Base-by-base conservation (phyloP, 2,329 filamentous ascomycete genomes). In the Remersonia thermophila region DNA sequence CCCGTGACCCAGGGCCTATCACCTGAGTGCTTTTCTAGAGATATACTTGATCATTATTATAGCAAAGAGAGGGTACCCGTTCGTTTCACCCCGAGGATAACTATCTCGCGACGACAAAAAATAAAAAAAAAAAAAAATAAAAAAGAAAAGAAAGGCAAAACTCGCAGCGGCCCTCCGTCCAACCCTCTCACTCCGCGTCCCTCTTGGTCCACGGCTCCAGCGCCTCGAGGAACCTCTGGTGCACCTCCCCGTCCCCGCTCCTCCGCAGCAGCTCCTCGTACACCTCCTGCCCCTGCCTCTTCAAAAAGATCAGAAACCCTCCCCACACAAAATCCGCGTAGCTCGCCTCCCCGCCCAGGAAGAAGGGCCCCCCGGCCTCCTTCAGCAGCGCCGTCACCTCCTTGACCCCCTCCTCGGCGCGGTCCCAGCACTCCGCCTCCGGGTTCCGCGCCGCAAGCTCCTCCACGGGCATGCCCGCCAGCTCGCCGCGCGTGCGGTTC, bases 321-420 rank as follows among this genome's bases (percentile, higher is more conserved):
- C 29, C 48, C 51, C 48, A 53, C 30, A 73, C 59, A 37, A 82
- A 71, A 50, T 77, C 75, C 3, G 66, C 67, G 51, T 71, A 80
- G 27, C 62, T 63, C 3, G 65, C 57, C 40, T 62, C 64, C 32
- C 66, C 55, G 0, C 80, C 80, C 41, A 70, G 33, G 37, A 83
- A 73, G 50, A 72, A 83, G 0, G 72, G 71, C 0, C 80, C 79
- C 0, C 66, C 62, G 12, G 12, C 23, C 55, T 75, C 68, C 46
- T 66, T 66, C 43, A 82, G 48, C 36, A 74, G 45, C 2, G 51
- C 60, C 32, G 64, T 61, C 1, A 61, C 46, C 31, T 59, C 51
- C 7, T 46, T 45, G 7, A 68, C 14, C 3, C 44, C 33, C 1
- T 56, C 50, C 39, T 60, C 54, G 0, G 63, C 67, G 0, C 53